These are phyloP conservation scores for Plantago ovata DNA, from an alignment of 257 asterid species.

Conservation along the genomic window DNA sequence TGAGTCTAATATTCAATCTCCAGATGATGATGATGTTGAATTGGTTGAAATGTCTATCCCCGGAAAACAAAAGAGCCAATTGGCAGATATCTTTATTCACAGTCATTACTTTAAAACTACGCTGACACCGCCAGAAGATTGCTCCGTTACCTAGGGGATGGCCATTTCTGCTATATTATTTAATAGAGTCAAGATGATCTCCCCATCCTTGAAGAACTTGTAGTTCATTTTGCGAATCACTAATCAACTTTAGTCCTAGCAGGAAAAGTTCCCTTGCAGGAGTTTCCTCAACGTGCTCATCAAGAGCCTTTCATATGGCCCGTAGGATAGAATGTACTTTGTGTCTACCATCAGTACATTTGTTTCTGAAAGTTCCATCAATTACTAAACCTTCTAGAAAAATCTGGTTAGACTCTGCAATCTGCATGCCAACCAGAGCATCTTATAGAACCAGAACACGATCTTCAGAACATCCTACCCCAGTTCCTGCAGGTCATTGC, in stretches of 20 bases:
- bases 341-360: conserved; percentile 34
- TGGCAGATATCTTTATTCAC: background rate
- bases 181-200: conserved; percentile 66
- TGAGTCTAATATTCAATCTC: background rate
- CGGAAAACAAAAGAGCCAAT: background rate
- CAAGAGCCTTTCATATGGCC: conserved; percentile 79
- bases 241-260: conserved; percentile 64
- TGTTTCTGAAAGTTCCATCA: conserved; percentile 35
- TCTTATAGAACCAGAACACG: conserved; percentile 55
- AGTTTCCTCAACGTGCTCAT: conserved; percentile 60
- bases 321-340: conserved; percentile 55
- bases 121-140: background rate
- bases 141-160: background rate
- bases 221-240: conserved; percentile 44
- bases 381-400: conserved; percentile 57
- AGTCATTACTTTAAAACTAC: background rate
- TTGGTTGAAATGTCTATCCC: background rate
- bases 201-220: conserved; percentile 92
- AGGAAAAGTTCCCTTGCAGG: conserved; percentile 90
- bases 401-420: conserved; percentile 33
- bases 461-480: conserved; percentile 64
- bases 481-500: conserved; percentile 66
- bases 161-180: conserved; percentile 29
- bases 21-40: background rate
- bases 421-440: conserved; percentile 81